phyloP scores from a whole-genome alignment of 2,329 filamentous ascomycete species.

The Fusarium nelsonii region DNA sequence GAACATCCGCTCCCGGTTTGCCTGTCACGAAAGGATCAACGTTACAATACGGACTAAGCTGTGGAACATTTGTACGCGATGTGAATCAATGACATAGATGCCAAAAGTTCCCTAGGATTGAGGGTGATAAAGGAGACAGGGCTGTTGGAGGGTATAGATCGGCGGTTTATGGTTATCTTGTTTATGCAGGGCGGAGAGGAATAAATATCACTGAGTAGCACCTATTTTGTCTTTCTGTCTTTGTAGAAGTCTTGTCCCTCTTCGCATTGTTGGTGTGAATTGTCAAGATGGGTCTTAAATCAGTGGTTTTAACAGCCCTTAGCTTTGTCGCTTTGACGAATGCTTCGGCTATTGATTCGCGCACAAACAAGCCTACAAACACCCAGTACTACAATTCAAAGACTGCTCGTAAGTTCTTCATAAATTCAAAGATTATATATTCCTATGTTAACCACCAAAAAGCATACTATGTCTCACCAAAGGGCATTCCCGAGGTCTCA shows the following conservation, averaged over 20 bases:
- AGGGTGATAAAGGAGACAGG: neutral
- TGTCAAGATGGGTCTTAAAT: constrained; percentile 8
- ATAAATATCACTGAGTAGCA: constrained; percentile 1
- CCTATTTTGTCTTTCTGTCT: neutral
- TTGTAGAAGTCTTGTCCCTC: neutral
- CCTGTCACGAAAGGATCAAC: constrained; percentile 10
- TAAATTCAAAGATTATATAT: accelerated
- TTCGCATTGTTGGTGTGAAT: too few species aligned
- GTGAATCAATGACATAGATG: neutral
- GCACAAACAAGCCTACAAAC: constrained; percentile 7
- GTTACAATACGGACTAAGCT: neutral
- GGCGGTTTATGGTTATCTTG: neutral
- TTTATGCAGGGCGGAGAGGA: neutral
- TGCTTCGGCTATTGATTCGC: constrained; percentile 5
- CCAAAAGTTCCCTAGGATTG: constrained; percentile 13
- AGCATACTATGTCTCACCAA: constrained; percentile 14
- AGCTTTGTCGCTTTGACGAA: constrained; percentile 10
- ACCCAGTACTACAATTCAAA: constrained; percentile 17
- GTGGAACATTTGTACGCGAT: neutral
- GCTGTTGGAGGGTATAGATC: neutral
- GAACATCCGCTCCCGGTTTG: constrained; percentile 30
- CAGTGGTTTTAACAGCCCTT: neutral
- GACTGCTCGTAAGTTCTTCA: constrained; percentile 9
- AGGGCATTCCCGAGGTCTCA: neutral
- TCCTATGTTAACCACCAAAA: neutral